These are phyloP conservation scores for Cetradonia linearis DNA, from an alignment of 495 filamentous ascomycete species.

Conservation along the genomic window DNA sequence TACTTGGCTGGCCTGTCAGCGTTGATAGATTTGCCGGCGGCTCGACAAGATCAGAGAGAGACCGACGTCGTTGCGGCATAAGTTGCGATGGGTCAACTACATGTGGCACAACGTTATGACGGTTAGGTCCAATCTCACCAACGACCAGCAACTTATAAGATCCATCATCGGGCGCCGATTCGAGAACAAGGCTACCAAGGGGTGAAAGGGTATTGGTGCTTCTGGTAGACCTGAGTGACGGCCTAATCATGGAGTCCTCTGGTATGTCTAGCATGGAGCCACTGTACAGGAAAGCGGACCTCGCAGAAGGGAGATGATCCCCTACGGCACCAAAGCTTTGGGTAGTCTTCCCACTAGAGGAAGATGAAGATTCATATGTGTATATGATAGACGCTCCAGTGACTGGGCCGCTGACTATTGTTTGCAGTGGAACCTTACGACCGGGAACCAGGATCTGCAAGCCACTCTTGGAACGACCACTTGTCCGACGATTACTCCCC, in stretches of 20 bases:
- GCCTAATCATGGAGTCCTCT: background rate
- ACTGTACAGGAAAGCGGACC: conserved; percentile 1
- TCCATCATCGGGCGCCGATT: conserved; percentile 13
- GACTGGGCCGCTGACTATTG: background rate
- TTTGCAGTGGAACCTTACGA: background rate
- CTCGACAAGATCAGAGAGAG: conserved; percentile 15
- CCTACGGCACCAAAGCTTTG: conserved; percentile 19
- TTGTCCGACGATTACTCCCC: conserved; percentile 13
- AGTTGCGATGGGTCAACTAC: conserved; percentile 12
- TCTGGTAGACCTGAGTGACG: background rate
- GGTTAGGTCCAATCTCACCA: conserved; percentile 11
- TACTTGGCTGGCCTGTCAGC: background rate
- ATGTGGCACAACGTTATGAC: conserved; percentile 1
- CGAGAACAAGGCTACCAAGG: conserved; percentile 11
- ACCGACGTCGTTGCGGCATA: conserved; percentile 12
- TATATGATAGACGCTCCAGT: conserved; percentile 17
- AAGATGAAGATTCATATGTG: conserved; percentile 14
- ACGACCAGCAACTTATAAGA: conserved; percentile 13
- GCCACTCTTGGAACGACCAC: conserved; percentile 16
- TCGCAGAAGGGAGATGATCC: conserved; percentile 15
- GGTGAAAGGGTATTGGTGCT: background rate
- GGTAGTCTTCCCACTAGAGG: conserved; percentile 16
- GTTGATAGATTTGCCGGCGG: background rate
- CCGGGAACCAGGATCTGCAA: conserved; percentile 13
- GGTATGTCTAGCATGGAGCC: background rate